These are phyloP conservation scores for Tetrahymena elliotti DNA, from an alignment of 73 alveolate genomes.

Conservation along the genomic window DNA sequence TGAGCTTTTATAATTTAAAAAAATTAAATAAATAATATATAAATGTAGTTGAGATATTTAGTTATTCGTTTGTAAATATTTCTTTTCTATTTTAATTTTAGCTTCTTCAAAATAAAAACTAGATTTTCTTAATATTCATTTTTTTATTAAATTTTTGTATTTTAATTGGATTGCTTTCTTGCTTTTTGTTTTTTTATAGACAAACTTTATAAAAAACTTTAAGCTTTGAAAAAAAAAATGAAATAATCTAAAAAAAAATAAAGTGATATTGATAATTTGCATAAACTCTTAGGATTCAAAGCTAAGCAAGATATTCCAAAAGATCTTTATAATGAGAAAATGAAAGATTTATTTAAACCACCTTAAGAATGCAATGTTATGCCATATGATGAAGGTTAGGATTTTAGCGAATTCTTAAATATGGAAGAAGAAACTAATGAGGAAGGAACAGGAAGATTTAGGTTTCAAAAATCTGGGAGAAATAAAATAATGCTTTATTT, in stretches of 20 bases:
- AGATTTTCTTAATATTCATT: too few relatives aligned
- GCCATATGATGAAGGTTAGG: background rate
- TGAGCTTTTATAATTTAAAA: too few relatives aligned
- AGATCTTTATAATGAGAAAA: background rate
- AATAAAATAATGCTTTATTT: background rate
- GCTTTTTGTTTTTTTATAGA: too few relatives aligned
- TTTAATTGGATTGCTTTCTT: background rate
- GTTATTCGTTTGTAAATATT: too few relatives aligned
- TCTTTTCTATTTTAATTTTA: too few relatives aligned
- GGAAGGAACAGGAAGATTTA: background rate
- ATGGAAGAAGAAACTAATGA: background rate
- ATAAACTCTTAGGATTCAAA: background rate
- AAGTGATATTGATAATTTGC: background rate
- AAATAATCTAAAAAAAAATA: background rate
- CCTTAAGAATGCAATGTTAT: background rate
- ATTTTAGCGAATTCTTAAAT: background rate
- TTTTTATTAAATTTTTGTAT: too few relatives aligned
- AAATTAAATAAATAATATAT: too few relatives aligned
- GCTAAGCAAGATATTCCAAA: background rate
- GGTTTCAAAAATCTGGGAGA: background rate
- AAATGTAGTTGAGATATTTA: too few relatives aligned
- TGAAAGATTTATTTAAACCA: background rate
- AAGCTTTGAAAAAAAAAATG: background rate
- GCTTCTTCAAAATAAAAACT: too few relatives aligned
- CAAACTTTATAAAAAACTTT: background rate